These are phyloP conservation scores for Colletotrichum cordylinicola DNA, from an alignment of 2,329 filamentous ascomycete genomes.

Conservation along the genomic window DNA sequence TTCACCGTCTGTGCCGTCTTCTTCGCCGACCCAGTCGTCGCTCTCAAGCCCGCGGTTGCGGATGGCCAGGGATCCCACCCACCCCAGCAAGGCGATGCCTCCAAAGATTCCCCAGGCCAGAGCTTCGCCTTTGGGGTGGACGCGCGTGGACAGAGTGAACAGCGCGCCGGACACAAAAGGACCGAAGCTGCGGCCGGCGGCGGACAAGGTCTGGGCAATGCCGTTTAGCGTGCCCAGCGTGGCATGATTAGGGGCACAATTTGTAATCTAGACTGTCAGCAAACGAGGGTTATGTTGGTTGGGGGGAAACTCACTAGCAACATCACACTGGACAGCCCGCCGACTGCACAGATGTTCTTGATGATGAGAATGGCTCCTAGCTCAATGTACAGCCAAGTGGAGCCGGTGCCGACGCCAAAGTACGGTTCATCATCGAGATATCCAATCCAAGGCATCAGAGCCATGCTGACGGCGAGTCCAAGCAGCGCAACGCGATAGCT, in stretches of 20 bases:
- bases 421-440: constrained; percentile 68
- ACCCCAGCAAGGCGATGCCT: constrained; percentile 81
- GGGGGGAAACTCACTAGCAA: constrained; percentile 69
- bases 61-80: constrained; percentile 80
- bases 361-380: constrained; percentile 81
- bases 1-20: constrained; percentile 31
- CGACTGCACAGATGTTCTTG: constrained; percentile 90
- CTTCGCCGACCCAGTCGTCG: constrained; percentile 54
- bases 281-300: neutral
- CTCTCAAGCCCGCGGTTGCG: constrained; percentile 67
- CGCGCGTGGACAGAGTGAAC: constrained; percentile 77
- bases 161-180: constrained; percentile 88
- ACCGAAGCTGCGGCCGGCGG: constrained; percentile 85
- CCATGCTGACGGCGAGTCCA: constrained; percentile 81
- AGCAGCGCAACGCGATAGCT: constrained; percentile 82
- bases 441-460: constrained; percentile 88
- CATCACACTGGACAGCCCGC: constrained; percentile 87
- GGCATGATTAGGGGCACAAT: constrained; percentile 84
- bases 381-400: constrained; percentile 78
- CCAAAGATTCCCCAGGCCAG: constrained; percentile 89
- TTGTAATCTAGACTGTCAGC: constrained; percentile 73
- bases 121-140: constrained; percentile 82
- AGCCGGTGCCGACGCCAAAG: constrained; percentile 66
- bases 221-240: constrained; percentile 92
- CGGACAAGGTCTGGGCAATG: constrained; percentile 90